Percentiles rank a stretch among this genome's conserved stretches.
Conservation (phyloP, 2,329 filamentous ascomycete genomes). For the Fusarium keratoplasticum region DNA sequence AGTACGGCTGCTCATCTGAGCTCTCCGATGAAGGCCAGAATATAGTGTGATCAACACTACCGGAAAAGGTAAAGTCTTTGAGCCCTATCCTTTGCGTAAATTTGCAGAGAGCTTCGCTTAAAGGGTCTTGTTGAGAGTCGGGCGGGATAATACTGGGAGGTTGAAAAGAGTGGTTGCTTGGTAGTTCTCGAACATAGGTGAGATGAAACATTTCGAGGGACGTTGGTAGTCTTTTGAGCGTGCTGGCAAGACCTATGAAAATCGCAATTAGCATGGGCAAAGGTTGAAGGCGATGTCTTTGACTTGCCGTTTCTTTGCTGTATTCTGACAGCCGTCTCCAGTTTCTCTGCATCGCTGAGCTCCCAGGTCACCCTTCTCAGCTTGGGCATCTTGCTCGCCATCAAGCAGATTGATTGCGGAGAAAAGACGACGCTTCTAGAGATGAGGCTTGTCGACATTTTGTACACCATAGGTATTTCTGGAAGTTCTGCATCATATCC, state of each 20-base stretch:
- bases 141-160: not conserved
- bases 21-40: not conserved
- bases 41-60: not conserved
- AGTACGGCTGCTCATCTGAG: not conserved
- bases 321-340: not conserved
- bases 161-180: not conserved
- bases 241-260: not conserved
- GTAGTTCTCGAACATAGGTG: not conserved
- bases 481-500: not conserved
- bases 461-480: not conserved
- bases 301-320: not conserved
- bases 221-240: not conserved
- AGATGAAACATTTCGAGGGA: not conserved
- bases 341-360: constrained; percentile 4
- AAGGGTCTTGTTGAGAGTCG: not conserved
- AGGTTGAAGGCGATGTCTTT: too few relatives aligned
- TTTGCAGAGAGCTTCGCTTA: not conserved
- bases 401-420: not conserved
- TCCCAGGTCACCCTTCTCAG: not conserved
- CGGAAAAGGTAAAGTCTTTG: not conserved
- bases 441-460: not conserved
- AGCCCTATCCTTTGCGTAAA: constrained; percentile 4
- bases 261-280: not conserved
- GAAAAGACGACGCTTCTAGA: not conserved
- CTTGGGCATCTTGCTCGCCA: constrained; percentile 6